Evolutionary conservation across 2,329 filamentous ascomycete species (phyloP), one percentile per base, ranked within the genome.

Genomic region (Calonectria pteridis): DNA sequence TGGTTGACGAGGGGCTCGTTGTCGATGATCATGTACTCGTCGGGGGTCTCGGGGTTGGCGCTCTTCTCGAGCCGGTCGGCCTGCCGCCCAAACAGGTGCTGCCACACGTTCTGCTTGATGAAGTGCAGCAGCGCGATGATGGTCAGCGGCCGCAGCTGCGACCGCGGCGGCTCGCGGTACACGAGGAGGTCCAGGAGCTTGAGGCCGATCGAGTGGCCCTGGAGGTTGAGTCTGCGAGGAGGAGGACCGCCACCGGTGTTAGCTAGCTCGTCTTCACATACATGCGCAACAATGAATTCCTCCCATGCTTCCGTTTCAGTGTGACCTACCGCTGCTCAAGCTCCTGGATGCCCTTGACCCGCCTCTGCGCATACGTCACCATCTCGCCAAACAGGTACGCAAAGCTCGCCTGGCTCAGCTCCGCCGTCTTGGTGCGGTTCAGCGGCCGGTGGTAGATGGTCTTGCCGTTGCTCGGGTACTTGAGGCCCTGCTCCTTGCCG

Each of bases 11-110:
- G 89, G 28, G 97, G 97, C 84, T 98, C 97, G 86, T 99, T 98
- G 86, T 99, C 97, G 80, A 96, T 95, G 80, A 99, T 97, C 96
- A 99, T 98, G 88, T 98, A 99, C 87, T 98, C 96, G 79, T 97
- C 95, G 11, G 95, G 93, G 67, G 95, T 96, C 67, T 93, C 91
- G 11, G 94, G 93, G 81, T 94, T 93, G 68, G 92, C 92, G 73
- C 93, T 95, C 86, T 97, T 96, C 87, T 99, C 97, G 72, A 99
- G 92, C 23, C 95, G 94, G 86, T 98, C 96, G 33, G 97, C 97
- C 70, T 96, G 93, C 1, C 96, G 94, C 46, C 92, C 93, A 85
- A 99, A 99, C 63, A 99, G 93, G 84, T 98, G 94, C 78, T 94
- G 92, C 94, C 96, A 99, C 69, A 98, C 89, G 69, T 93, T 94